A percentile compares a stretch with the other conserved stretches of the same genome.
phyloP scores from a whole-genome alignment of 352 stramenopile species.

The Phytophthora colocasiae region DNA sequence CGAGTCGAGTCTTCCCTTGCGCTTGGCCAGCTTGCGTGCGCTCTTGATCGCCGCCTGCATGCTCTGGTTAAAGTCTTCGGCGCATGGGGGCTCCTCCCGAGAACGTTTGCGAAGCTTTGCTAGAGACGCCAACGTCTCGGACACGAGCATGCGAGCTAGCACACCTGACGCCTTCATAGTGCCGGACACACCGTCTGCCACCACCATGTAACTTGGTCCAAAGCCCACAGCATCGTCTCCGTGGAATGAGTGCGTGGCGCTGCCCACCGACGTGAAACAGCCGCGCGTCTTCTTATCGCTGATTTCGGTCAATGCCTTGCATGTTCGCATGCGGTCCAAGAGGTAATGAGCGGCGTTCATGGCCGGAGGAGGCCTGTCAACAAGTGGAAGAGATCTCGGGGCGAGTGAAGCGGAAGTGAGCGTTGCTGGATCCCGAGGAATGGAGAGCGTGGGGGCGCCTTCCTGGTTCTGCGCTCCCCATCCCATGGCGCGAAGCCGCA shows the following conservation, averaged over 20 bases:
- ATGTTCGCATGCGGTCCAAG: conserved; percentile 77
- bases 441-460: conserved; percentile 12
- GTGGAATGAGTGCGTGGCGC: conserved; percentile 81
- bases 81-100: conserved; percentile 59
- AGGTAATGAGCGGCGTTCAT: conserved; percentile 79
- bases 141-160: conserved; percentile 78
- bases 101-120: conserved; percentile 74
- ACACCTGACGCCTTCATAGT: conserved; percentile 88
- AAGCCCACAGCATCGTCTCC: conserved; percentile 89
- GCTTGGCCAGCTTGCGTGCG: conserved; percentile 73
- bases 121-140: conserved; percentile 76
- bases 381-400: background rate
- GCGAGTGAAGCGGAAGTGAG: conserved; percentile 28
- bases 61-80: conserved; percentile 65
- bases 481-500: conserved; percentile 39
- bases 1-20: conserved; percentile 85
- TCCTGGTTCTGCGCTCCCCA: conserved; percentile 34
- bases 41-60: conserved; percentile 79
- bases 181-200: conserved; percentile 86
- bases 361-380: conserved; percentile 5
- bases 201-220: conserved; percentile 85
- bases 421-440: conserved; percentile 8
- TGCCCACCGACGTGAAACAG: conserved; percentile 83
- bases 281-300: conserved; percentile 35
- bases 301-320: conserved; percentile 60